Conservation (phyloP, 495 filamentous ascomycete species). For the Penicillium pulvis region DNA sequence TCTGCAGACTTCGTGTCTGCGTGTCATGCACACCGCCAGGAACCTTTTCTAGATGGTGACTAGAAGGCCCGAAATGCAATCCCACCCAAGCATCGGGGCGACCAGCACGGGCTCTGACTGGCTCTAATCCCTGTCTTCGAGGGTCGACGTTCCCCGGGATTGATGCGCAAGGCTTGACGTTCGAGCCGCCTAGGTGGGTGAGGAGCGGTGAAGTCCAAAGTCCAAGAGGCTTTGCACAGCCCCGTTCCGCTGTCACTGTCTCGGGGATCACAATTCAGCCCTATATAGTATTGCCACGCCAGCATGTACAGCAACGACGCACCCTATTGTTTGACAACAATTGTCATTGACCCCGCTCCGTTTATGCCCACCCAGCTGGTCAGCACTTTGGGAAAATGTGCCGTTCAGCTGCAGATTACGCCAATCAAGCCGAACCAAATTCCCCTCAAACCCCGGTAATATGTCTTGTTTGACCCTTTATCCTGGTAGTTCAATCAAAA, state of each 20-base stretch:
- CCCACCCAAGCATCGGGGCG: slow-evolving; percentile 30
- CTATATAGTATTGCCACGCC: background rate
- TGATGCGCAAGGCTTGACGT: slow-evolving; percentile 22
- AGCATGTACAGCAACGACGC: background rate
- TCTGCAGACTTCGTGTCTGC: slow-evolving; percentile 8
- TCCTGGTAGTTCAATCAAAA: background rate
- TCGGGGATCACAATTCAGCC: background rate
- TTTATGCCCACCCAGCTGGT: slow-evolving; percentile 7
- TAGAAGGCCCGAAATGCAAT: slow-evolving; percentile 30
- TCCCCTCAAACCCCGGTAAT: background rate
- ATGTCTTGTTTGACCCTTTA: background rate
- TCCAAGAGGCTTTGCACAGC: background rate
- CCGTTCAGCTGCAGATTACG: slow-evolving; percentile 20
- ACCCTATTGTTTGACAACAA: background rate
- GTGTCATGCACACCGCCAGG: slow-evolving; percentile 32
- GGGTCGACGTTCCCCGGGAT: slow-evolving; percentile 19
- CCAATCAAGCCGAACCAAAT: slow-evolving; percentile 18
- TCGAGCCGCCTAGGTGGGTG: slow-evolving; percentile 24
- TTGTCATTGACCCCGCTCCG: background rate
- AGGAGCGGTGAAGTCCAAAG: slow-evolving; percentile 26
- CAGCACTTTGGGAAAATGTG: slow-evolving; percentile 22
- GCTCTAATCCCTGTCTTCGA: slow-evolving; percentile 19
- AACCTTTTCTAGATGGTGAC: slow-evolving; percentile 37
- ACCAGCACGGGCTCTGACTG: slow-evolving; percentile 16
- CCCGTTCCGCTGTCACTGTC: slow-evolving; percentile 1